Conservation (phyloP, 2,329 filamentous ascomycete genomes). For the Cytospora chrysosperma region DNA sequence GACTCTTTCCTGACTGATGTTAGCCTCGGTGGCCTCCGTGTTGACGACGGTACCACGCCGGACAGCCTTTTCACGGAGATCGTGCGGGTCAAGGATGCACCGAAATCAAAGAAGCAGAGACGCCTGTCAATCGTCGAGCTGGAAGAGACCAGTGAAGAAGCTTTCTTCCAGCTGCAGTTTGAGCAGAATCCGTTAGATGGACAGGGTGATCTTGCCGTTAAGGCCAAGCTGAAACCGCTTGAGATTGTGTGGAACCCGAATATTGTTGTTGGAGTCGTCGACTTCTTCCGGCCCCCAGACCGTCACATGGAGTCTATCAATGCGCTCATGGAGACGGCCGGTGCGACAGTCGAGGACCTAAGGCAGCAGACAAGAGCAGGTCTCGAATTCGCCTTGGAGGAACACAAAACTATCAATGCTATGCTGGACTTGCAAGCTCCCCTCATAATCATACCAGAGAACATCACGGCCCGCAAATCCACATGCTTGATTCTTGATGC, state of each 20-base stretch:
- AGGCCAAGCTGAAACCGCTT: slow-evolving; percentile 88
- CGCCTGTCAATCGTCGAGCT: slow-evolving; percentile 55
- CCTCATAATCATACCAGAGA: slow-evolving; percentile 93
- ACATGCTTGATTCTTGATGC: slow-evolving; percentile 94
- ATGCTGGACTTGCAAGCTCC: slow-evolving; percentile 94
- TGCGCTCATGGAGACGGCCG: slow-evolving; percentile 91
- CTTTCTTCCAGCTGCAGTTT: slow-evolving; percentile 88
- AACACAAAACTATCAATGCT: slow-evolving; percentile 97
- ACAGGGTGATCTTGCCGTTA: slow-evolving; percentile 86
- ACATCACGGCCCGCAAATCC: slow-evolving; percentile 75
- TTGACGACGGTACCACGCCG: slow-evolving; percentile 94
- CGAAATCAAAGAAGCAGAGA: slow-evolving; percentile 47
- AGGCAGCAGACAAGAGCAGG: slow-evolving; percentile 94
- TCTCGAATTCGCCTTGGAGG: slow-evolving; percentile 91
- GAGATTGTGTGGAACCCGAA: slow-evolving; percentile 98
- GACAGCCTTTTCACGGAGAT: slow-evolving; percentile 93
- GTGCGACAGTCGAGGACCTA: slow-evolving; percentile 91
- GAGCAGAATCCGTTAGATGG: slow-evolving; percentile 95
- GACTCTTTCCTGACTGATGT: slow-evolving; percentile 88
- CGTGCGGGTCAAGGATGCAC: slow-evolving; percentile 88
- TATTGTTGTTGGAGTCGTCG: slow-evolving; percentile 84
- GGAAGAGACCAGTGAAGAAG: slow-evolving; percentile 54
- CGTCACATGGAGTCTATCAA: slow-evolving; percentile 98
- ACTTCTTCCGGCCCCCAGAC: slow-evolving; percentile 95
- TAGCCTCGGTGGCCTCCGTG: slow-evolving; percentile 85